Percentiles rank a stretch among this genome's conserved stretches.
Conservation (phyloP, 305 asterid genomes). For the Fraxinus baroniana region DNA sequence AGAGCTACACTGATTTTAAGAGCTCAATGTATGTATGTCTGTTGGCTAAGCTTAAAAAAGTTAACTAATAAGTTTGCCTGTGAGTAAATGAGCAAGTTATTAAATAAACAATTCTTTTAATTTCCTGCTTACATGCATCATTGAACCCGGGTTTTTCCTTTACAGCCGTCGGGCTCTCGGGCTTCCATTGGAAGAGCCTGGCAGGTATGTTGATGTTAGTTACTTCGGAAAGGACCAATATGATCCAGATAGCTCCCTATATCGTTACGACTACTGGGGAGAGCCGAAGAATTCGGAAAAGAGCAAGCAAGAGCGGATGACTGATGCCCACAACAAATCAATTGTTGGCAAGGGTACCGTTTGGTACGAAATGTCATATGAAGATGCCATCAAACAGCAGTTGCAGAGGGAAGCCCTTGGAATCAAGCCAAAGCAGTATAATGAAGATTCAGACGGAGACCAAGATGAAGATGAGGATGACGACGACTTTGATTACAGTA, state of each 20-base stretch:
- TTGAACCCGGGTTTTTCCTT: not conserved
- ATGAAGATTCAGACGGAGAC: slow-evolving; percentile 34
- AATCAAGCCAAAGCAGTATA: slow-evolving; percentile 40
- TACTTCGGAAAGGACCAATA: slow-evolving; percentile 75
- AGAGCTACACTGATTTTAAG: not conserved
- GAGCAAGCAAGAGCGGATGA: slow-evolving; percentile 82
- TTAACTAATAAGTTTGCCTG: not conserved
- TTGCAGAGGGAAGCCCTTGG: slow-evolving; percentile 68
- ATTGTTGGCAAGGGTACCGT: slow-evolving; percentile 85
- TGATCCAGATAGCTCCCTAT: slow-evolving; percentile 74
- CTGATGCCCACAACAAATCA: slow-evolving; percentile 84
- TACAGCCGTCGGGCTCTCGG: slow-evolving; percentile 90
- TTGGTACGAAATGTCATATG: slow-evolving; percentile 92
- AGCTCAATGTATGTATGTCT: not conserved
- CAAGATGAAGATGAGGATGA: slow-evolving; percentile 40
- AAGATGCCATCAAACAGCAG: slow-evolving; percentile 71
- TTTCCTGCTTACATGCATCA: not conserved
- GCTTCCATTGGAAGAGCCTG: slow-evolving; percentile 91
- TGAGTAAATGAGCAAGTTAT: not conserved
- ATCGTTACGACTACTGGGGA: slow-evolving; percentile 97
- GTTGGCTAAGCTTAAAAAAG: not conserved
- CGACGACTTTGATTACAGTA: slow-evolving; percentile 68
- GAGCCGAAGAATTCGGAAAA: slow-evolving; percentile 97
- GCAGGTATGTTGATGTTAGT: slow-evolving; percentile 68
- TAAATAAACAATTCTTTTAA: not conserved